Base-by-base conservation (phyloP, 257 asterid genomes). In the Leptodermis oblonga region DNA sequence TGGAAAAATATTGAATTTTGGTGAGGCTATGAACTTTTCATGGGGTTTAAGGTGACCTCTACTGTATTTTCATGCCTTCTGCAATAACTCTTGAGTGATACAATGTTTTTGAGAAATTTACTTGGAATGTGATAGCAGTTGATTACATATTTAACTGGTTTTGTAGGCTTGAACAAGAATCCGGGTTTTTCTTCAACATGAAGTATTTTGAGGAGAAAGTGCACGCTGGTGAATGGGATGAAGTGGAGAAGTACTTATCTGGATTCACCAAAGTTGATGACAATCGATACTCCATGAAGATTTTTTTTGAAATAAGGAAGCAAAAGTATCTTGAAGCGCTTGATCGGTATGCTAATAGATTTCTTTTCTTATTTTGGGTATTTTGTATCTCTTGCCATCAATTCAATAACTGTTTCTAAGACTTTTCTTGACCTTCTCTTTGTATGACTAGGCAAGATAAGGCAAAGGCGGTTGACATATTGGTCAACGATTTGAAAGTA, bases 281-380 rank as follows among this genome's bases (percentile, higher is more conserved):
- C 71, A 92, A 92, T 73, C 79, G 97, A 81, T 92, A 90, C 85
- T 92, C 98, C 15, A 92, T 90, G 98, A 92, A 90, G 90, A 92
- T 92, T 53, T 92, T 92, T 77, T 92, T 92, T 49, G 98, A 92
- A 77, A 90, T 90, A 67, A 84, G 98, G 76, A 92, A 92, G 85
- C 98, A 92, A 86, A 92, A 90, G 78, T 92, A 92, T 83, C 98
- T 92, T 55, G 98, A 92, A 83, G 96, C 97, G 70, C 98, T 92
- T 76, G 98, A 92, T 78, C 62, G 89, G 98, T 92, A 85, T 73
- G 73, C 23, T 45, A 33, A 20, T 7, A 67, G 69, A 42, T 42
- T 45, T 9, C n/a, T n/a, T 12, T 62, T 68, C 7, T 22, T 39
- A 4, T 23, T 53, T 67, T 34, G 62, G 37, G 25, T 36, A 37